A percentile compares a stretch with the other conserved stretches of the same genome.
Conservation (phyloP, 2,329 filamentous ascomycete genomes). For the Meredithiella fracta region DNA sequence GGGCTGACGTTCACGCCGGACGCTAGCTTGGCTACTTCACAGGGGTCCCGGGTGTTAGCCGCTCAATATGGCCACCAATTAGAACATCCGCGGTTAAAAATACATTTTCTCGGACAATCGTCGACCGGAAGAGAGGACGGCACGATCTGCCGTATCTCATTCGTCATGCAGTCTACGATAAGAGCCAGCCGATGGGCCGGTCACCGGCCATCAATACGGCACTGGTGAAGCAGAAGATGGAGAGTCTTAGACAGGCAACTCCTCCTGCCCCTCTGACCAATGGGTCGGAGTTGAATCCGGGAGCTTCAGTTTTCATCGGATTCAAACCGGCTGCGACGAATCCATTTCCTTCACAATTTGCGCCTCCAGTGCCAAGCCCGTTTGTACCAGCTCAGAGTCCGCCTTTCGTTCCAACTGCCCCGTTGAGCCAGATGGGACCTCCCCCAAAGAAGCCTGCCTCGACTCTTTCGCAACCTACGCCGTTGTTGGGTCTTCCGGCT, state of each 20-base stretch:
- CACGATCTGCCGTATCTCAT: conserved; percentile 38
- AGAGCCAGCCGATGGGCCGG: conserved; percentile 15
- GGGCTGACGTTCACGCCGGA: conserved; percentile 33
- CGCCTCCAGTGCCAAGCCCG: background rate
- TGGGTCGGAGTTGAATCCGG: background rate
- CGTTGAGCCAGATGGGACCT: background rate
- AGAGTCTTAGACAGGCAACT: background rate
- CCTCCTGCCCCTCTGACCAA: background rate
- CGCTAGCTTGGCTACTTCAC: conserved; percentile 22
- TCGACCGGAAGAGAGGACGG: conserved; percentile 42
- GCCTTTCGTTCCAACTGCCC: background rate
- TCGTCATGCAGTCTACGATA: conserved; percentile 36
- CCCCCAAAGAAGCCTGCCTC: background rate
- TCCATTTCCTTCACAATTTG: background rate
- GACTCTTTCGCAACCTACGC: background rate
- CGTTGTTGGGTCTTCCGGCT: background rate
- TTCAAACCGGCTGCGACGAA: background rate
- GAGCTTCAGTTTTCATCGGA: background rate
- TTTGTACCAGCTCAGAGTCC: background rate
- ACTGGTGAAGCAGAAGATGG: background rate
- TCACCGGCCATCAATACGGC: background rate
- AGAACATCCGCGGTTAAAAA: conserved; percentile 35
- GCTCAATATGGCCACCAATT: conserved; percentile 26
- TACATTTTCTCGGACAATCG: conserved; percentile 37
- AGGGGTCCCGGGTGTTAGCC: conserved; percentile 17